Evolutionary conservation across 495 filamentous ascomycete species (phyloP).

Genomic region (Trypethelium eluteriae): DNA sequence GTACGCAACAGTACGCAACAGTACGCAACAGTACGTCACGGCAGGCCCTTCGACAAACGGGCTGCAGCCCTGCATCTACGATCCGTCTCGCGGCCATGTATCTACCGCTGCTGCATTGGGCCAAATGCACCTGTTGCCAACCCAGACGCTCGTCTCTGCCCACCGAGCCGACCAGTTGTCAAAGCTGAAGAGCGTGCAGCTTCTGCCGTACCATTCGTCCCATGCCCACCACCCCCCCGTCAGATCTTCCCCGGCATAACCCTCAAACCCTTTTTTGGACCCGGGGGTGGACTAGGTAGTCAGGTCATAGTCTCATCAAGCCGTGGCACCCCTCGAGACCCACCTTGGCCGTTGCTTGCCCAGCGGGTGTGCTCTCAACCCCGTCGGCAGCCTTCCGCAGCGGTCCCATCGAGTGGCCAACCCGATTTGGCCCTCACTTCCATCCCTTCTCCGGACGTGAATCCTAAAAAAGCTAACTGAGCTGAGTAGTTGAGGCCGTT

Average conservation of each 20-base stretch:
- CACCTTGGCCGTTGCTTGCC: not conserved
- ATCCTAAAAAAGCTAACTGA: conserved; percentile 6
- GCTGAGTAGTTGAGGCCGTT: conserved; percentile 8
- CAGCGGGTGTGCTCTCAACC: conserved; percentile 1
- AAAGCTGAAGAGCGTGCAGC: conserved; percentile 2
- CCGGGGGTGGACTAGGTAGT: not conserved
- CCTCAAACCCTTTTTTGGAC: not conserved
- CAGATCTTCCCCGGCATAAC: not conserved
- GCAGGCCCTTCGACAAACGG: not conserved
- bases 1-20: not conserved
- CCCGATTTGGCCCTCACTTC: conserved; percentile 1
- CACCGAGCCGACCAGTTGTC: not conserved
- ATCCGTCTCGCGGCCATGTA: conserved; percentile 1
- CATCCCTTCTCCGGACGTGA: not conserved
- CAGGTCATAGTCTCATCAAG: not conserved
- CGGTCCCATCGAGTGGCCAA: not conserved
- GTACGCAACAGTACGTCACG: not conserved
- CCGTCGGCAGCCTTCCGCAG: conserved; percentile 12
- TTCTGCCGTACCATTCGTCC: not conserved
- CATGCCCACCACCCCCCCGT: conserved; percentile 3
- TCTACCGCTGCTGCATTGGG: not conserved
- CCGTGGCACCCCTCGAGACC: not conserved
- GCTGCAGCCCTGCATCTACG: conserved; percentile 7
- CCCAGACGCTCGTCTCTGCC: conserved; percentile 6
- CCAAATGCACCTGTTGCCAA: not conserved